Base-by-base conservation (phyloP, 768 basidiomycete genomes). In the Crepidotus variabilis region DNA sequence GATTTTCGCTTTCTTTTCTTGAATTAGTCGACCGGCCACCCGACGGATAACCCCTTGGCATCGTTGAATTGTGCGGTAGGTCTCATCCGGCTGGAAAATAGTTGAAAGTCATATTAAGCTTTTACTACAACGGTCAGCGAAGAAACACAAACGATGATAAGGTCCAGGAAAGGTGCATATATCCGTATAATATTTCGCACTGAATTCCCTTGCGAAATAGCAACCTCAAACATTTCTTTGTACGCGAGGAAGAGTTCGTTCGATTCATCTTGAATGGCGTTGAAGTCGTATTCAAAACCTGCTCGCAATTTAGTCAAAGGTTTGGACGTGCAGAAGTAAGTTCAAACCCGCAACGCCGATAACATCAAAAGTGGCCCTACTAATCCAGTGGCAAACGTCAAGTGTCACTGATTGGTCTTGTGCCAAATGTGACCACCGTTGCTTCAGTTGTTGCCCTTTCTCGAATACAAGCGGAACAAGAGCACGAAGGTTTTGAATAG, bases 261-360 rank as follows among this genome's bases (percentile, higher is more conserved):
- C 1, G 87, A 77, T 64, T 90, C 87, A 47, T 90, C 80, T 47
- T 88, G 79, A 34, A 96, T 87, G 1, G 94, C 85, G 58, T 90
- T 85, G 74, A 97, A 94, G 55, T 87, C 77, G 63, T 95, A 95
- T 60, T 86, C 90, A 65, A 95, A 96, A 1, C 88, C 91, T 92
- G 51, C n/a, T 28, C 6, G 47, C 10, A 50, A 7, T 35, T 24
- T 13, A 24, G 35, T 61, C 24, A 54, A 46, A 35, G 36, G 13
- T 24, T 39, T 22, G 7, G 0, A 20, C 21, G 50, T n/a, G 33
- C 23, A 36, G 28, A 50, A 51, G 11, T 45, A 24, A 24, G 20
- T 21, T 14, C 20, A 21, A 54, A 90, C 90, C 90, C 43, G 93
- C 90, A n/a, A 91, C 68, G 1, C 93, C 94, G 61, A 97, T 93